A percentile compares a stretch with the other conserved stretches of the same genome.
Conservation (phyloP, 495 filamentous ascomycete genomes). For the Hypoxylon intermedium region DNA sequence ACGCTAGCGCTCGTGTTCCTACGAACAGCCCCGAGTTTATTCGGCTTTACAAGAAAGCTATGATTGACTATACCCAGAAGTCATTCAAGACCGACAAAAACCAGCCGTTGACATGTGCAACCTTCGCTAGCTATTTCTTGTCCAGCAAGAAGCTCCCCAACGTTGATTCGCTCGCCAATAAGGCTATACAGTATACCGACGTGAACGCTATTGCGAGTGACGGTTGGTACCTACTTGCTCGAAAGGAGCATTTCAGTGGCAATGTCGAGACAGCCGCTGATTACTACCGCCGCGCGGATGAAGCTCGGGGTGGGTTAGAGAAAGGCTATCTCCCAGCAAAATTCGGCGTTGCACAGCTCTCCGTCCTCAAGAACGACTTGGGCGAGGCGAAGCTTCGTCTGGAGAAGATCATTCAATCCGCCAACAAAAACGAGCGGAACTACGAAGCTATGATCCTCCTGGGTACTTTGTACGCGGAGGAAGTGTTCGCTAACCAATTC, state of each 20-base stretch:
- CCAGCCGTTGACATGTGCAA: slow-evolving; percentile 85
- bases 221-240: slow-evolving; percentile 91
- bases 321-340: slow-evolving; percentile 90
- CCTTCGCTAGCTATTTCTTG: slow-evolving; percentile 88
- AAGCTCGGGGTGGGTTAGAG: slow-evolving; percentile 85
- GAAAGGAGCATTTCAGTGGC: slow-evolving; percentile 80
- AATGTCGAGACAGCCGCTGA: slow-evolving; percentile 74
- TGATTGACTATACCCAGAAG: slow-evolving; percentile 90
- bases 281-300: slow-evolving; percentile 86
- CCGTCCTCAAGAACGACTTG: slow-evolving; percentile 79
- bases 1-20: slow-evolving; percentile 77
- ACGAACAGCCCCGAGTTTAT: slow-evolving; percentile 80
- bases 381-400: slow-evolving; percentile 92
- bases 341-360: slow-evolving; percentile 88
- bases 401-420: slow-evolving; percentile 88
- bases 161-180: slow-evolving; percentile 85
- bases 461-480: slow-evolving; percentile 89
- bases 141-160: slow-evolving; percentile 74
- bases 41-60: slow-evolving; percentile 85
- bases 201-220: slow-evolving; percentile 95
- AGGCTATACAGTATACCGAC: slow-evolving; percentile 93
- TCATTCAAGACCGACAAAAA: slow-evolving; percentile 96
- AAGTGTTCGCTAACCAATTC: slow-evolving; percentile 80
- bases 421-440: slow-evolving; percentile 63
- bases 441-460: slow-evolving; percentile 91